Evolutionary conservation across 768 basidiomycete genomes (phyloP).

Genomic region (Hortiboletus campestris): DNA sequence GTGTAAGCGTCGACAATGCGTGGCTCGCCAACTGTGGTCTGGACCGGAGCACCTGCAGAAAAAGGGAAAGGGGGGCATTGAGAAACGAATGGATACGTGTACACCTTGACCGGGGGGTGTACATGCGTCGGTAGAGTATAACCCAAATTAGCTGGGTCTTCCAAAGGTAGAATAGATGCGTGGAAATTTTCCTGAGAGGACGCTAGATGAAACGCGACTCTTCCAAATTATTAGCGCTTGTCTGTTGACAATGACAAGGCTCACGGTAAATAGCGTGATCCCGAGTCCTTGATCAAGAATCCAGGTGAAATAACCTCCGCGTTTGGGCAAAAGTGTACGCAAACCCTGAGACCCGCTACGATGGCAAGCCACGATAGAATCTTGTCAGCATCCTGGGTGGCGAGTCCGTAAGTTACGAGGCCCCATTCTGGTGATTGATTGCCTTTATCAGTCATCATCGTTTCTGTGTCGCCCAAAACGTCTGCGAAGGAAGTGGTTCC

Average conservation of each 20-base stretch:
- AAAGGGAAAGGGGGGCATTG: constrained; percentile 39
- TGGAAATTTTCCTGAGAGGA: constrained; percentile 37
- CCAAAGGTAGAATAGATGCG: constrained; percentile 26
- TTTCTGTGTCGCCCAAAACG: constrained; percentile 16
- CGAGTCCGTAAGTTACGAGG: constrained; percentile 33
- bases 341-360: constrained; percentile 24
- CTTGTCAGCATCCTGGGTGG: constrained; percentile 21
- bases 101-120: constrained; percentile 30
- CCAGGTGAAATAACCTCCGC: constrained; percentile 22
- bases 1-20: constrained; percentile 30
- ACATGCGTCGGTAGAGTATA: constrained; percentile 24
- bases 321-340: constrained; percentile 37
- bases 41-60: constrained; percentile 31
- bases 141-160: constrained; percentile 22
- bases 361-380: constrained; percentile 7
- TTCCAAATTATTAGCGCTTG: constrained; percentile 11
- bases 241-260: background rate
- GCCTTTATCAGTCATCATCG: constrained; percentile 5
- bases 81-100: constrained; percentile 38
- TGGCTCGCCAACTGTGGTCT: constrained; percentile 15
- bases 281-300: constrained; percentile 26
- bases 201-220: constrained; percentile 36
- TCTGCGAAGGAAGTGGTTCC: constrained; percentile 14
- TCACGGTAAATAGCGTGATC: constrained; percentile 31
- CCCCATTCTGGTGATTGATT: constrained; percentile 23